Base-by-base conservation (phyloP, 163 green algal species). In the Scenedesmus sp. region DNA sequence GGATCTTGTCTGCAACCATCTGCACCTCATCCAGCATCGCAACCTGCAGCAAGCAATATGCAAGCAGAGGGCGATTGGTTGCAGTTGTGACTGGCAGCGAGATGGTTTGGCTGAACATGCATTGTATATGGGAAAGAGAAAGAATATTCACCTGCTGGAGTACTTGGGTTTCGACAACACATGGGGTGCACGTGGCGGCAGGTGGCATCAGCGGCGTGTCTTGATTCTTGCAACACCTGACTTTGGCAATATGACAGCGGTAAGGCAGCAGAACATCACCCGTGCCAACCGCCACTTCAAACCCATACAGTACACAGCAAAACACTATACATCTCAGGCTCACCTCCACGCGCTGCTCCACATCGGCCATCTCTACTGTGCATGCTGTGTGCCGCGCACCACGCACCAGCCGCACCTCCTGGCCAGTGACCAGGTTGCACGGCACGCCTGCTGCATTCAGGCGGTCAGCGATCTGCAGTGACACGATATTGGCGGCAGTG, bases 1-100 rank as follows among this genome's bases (percentile, higher is more conserved):
- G 93, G n/a, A 92, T 66, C 52, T 94, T 88, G 89, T 99, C 96
- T 3, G 89, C 95, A n/a, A 99, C 92, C 95, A 98, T 96, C 95
- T 99, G 97, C 26, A 99, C 97, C 81, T 99, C 97, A 88, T 99
- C 97, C 57, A 99, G 94, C 8, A 99, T 95, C 2, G 97, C 97
- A 83, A 99, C 97, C 88, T 88, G 56, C 74, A 46, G 74, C 74
- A 0, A 82, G 74, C 74, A 82, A 2, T 55, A 52, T 55, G 74
- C n/a, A 81, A 46, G 34, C 34, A 46, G 34, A 46, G 34, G 34
- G 34, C 0, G 0, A 0, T 46, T 46, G 34, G 34, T 46, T 46
- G 34, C 0, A 0, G 0, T 46, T 46, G 34, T 46, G 34, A 0
- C 34, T 46, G 34, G 34, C 34, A 46, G 34, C 34, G 0, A 46